Evolutionary conservation across 768 basidiomycete genomes (phyloP).

Genomic region (Amyloporia xantha): DNA sequence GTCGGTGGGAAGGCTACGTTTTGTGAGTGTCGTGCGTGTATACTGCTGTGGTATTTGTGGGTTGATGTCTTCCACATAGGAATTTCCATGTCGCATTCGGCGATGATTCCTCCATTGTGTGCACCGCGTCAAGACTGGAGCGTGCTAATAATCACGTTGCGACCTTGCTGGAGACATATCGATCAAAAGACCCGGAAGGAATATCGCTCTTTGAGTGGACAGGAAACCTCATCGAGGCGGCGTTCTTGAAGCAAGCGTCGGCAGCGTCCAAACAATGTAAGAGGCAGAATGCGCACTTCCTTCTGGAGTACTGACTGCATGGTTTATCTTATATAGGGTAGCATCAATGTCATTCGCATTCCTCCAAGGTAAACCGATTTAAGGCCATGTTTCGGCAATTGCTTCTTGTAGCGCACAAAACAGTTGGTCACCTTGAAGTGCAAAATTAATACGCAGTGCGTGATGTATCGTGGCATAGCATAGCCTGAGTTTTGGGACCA

Average conservation of each 20-base stretch:
- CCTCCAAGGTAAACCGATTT: no score
- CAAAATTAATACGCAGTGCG: no score
- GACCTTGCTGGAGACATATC: background rate
- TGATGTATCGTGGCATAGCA: conserved; percentile 9
- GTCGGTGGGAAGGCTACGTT: conserved; percentile 74
- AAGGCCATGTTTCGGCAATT: no score
- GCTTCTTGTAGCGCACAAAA: no score
- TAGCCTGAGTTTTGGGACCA: conserved; percentile 16
- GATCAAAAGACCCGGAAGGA: conserved; percentile 26
- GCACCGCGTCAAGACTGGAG: conserved; percentile 51
- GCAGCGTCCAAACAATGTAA: background rate
- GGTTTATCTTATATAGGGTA: no score
- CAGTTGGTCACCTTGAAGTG: no score
- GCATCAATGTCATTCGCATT: no score
- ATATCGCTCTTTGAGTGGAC: conserved; percentile 48
- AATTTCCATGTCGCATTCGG: conserved; percentile 57
- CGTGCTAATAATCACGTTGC: conserved; percentile 13
- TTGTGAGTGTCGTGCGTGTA: conserved; percentile 44
- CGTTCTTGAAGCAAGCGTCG: conserved; percentile 1
- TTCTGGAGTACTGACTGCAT: no score
- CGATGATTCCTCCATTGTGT: conserved; percentile 44
- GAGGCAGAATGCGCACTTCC: background rate
- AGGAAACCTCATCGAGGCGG: conserved; percentile 35
- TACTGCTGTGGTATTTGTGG: background rate
- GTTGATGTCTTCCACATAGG: conserved; percentile 27